These are phyloP conservation scores for Melaleuca alternifolia DNA, from an alignment of 345 rosid species.

Conservation along the genomic window DNA sequence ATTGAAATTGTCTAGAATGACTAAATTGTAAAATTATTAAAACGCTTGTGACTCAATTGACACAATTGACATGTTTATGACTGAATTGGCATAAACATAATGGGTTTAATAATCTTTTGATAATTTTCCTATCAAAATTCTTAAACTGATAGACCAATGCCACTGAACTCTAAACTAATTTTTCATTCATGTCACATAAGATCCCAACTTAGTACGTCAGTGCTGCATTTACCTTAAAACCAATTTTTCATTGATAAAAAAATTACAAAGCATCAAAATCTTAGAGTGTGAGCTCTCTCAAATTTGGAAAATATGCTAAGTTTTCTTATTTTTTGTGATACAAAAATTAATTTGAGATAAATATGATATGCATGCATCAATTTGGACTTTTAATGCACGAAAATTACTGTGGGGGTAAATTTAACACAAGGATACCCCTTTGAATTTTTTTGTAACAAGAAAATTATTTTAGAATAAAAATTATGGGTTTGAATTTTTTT, in stretches of 20 bases:
- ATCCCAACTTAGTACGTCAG: background rate
- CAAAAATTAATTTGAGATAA: background rate
- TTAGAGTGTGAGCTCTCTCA: background rate
- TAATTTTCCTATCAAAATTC: background rate
- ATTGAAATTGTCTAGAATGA: accelerated
- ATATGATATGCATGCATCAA: background rate
- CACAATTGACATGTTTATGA: background rate
- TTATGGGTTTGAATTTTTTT: too few relatives aligned
- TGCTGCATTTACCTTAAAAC: background rate
- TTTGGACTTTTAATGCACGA: background rate
- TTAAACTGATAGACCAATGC: background rate
- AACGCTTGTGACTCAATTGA: accelerated
- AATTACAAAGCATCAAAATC: too few relatives aligned
- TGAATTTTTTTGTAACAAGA: too few relatives aligned
- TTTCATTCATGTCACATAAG: background rate
- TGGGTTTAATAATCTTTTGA: background rate
- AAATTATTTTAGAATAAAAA: too few relatives aligned
- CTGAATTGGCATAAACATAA: too few relatives aligned
- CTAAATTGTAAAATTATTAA: background rate
- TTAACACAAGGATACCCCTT: background rate
- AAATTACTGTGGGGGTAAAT: background rate
- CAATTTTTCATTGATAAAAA: too few relatives aligned
- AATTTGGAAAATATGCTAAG: background rate
- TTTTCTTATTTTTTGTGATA: background rate
- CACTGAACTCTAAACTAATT: background rate